These are phyloP conservation scores for Monosiga brevicollis DNA, from an alignment of 78 protist genomes.

Conservation along the genomic window DNA sequence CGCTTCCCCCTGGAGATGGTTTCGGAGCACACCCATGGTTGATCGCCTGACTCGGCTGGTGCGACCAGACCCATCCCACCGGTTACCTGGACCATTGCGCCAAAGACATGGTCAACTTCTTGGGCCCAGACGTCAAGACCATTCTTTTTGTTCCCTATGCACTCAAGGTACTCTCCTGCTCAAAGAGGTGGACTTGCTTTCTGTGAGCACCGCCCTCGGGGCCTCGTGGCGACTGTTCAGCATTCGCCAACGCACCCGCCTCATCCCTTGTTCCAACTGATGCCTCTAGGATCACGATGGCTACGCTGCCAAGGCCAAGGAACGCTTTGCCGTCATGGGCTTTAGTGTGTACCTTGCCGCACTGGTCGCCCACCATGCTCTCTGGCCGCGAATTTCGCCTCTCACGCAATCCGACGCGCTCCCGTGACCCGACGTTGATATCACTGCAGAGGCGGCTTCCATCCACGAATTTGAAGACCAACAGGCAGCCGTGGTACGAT, in stretches of 20 bases:
- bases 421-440: no score
- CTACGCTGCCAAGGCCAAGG: neutral
- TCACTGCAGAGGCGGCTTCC: neutral
- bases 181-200: neutral
- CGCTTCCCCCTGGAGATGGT: no score
- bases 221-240: neutral
- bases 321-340: neutral
- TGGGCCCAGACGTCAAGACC: neutral
- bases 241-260: neutral
- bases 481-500: neutral
- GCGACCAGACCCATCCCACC: neutral
- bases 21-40: no score
- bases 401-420: neutral
- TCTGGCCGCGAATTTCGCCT: neutral
- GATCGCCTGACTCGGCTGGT: no score
- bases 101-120: neutral
- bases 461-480: neutral
- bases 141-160: neutral
- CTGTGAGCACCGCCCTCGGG: neutral
- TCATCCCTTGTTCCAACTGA: neutral
- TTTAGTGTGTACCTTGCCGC: neutral
- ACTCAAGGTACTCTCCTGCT: neutral
- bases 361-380: neutral
- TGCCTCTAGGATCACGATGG: neutral
- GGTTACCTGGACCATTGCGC: constrained; percentile 4